Base-by-base conservation (phyloP, 2,329 filamentous ascomycete genomes). In the Colletotrichum sp. region DNA sequence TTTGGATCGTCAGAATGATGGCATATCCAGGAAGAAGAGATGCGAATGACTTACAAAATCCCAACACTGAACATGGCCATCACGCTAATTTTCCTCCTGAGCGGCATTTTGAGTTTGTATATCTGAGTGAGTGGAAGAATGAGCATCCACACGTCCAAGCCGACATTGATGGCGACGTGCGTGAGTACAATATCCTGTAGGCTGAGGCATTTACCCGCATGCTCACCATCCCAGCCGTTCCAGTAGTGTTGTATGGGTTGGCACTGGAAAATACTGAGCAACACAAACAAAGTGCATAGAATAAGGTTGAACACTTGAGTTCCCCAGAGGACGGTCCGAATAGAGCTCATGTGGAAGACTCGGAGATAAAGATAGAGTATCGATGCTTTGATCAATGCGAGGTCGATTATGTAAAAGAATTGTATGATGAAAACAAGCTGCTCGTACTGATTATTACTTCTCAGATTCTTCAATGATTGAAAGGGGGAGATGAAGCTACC, bases 91-190 rank as follows among this genome's bases (percentile, higher is more conserved):
- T 74, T 74, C 44, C 64, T 64, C n/a, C n/a, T 55, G 2, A 8
- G 32, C 13, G 30, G 30, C 7, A 74, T 18, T 6, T 70, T 64
- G 18, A 74, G 30, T 8, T 26, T 44, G 3, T 32, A 57, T 13
- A 74, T 10, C 9, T 74, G 71, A 8, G 59, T 44, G 4, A 8
- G 30, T 13, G 71, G 71, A 3, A 74, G 24, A 3, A 65, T 22
- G 22, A 74, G 71, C 71, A 74, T 70, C 66, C 66, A 70, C 5
- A 65, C 26, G 24, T 74, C 71, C 26, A 74, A 22, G 9, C n/a
- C 24, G 10, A 70, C 59, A 10, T 74, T 64, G 22, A 74, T 9
- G 5, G 18, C 44, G 16, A 63, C 67, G 15, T 74, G 71, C 5
- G 39, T 36, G 9, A 74, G 24, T 18, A 15, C 44, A 18, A 64